Conservation (phyloP, 768 basidiomycete species). For the Pisolithus albus region DNA sequence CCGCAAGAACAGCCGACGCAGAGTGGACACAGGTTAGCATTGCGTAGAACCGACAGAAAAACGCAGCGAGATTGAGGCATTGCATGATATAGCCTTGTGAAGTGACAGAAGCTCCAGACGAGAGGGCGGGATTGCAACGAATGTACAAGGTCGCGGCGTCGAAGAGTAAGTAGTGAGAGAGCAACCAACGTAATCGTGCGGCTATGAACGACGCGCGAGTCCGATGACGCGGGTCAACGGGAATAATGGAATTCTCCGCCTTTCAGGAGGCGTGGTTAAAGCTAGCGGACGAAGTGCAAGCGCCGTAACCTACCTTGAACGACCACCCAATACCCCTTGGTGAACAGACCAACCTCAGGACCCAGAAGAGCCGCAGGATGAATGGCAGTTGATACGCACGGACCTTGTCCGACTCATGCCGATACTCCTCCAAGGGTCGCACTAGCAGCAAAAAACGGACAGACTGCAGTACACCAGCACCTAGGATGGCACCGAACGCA, state of each 20-base stretch:
- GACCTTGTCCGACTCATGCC: neutral
- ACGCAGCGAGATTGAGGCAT: neutral
- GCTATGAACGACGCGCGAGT: neutral
- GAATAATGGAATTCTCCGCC: neutral
- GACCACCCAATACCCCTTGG: conserved; percentile 5
- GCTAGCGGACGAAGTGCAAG: neutral
- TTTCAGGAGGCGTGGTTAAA: neutral
- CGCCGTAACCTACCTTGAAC: neutral
- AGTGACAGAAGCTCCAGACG: neutral
- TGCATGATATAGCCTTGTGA: neutral
- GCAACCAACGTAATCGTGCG: neutral
- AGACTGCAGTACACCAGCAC: neutral
- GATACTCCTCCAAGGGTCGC: conserved; percentile 1
- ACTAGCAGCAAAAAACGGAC: conserved; percentile 1
- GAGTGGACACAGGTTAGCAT: neutral
- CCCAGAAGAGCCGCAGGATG: neutral
- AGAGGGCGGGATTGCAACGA: neutral
- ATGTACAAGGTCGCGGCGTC: neutral
- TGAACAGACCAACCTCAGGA: neutral
- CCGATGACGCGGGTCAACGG: neutral
- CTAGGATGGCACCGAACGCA: neutral
- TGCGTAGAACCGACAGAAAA: neutral
- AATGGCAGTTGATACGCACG: neutral
- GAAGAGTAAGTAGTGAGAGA: neutral
- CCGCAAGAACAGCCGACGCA: neutral